A percentile compares a stretch with the other conserved stretches of the same genome.
Evolutionary conservation across 2,329 filamentous ascomycete genomes (phyloP).

Genomic region (Aspergillus sclerotialis): DNA sequence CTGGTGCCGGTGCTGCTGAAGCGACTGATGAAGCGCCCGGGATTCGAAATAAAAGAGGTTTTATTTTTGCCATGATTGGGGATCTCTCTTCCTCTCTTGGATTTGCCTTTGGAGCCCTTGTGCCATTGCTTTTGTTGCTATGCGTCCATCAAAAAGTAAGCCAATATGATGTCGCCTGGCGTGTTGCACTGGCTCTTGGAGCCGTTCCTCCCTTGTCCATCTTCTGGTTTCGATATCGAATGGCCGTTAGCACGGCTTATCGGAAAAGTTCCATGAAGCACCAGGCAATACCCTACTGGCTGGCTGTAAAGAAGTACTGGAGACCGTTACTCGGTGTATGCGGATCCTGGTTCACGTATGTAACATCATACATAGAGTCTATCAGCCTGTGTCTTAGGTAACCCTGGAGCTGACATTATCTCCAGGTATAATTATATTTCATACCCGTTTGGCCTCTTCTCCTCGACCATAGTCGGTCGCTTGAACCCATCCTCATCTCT

Average conservation of each 20-base stretch:
- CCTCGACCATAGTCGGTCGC: conserved; percentile 45
- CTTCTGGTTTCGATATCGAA: conserved; percentile 48
- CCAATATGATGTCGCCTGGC: conserved; percentile 42
- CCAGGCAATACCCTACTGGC: conserved; percentile 41
- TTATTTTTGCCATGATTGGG: conserved; percentile 51
- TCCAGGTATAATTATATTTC: conserved; percentile 49
- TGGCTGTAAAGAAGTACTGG: conserved; percentile 47
- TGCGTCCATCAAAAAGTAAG: conserved; percentile 40
- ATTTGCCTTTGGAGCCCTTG: conserved; percentile 44
- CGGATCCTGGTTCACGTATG: conserved; percentile 40
- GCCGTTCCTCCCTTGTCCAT: conserved; percentile 45
- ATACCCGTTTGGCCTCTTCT: conserved; percentile 51
- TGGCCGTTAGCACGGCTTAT: conserved; percentile 46
- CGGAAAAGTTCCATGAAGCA: conserved; percentile 42
- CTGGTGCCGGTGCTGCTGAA: conserved; percentile 42
- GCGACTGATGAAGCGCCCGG: conserved; percentile 45
- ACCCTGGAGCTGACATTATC: too few relatives aligned
- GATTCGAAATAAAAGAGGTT: conserved; percentile 44
- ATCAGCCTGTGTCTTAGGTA: background rate
- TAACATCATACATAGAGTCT: background rate
- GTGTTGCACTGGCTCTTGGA: conserved; percentile 45
- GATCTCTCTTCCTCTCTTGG: conserved; percentile 47
- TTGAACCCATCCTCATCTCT: conserved; percentile 38
- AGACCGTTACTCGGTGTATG: conserved; percentile 42
- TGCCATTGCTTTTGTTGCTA: conserved; percentile 46